Evolutionary conservation across 768 basidiomycete species (phyloP), one percentile per base, ranked within the genome.

Genomic region (Suillus alpinus): DNA sequence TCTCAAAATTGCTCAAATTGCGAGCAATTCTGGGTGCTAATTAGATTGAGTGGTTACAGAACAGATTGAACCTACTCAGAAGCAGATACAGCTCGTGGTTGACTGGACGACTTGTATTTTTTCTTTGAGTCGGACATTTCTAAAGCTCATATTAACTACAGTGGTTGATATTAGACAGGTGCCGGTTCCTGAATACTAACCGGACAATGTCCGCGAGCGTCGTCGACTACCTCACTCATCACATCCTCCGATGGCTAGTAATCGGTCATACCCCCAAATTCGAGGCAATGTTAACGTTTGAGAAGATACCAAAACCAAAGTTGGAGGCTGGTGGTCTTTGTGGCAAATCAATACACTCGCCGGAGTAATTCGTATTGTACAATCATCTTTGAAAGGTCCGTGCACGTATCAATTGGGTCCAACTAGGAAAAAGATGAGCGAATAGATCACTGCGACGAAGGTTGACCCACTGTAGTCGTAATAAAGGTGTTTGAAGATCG

Each of bases 401-500:
- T 53, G 20, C n/a, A n/a, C n/a, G 16, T 57, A 40, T 69, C 56
- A 71, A 37, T 58, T 12, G 14, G 57, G 18, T 16, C 66, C 69
- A 1, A 66, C 73, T 73, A 34, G 51, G 31, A 16, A 14, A 23
- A 34, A 29, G 29, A 37, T n/a, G 59, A 61, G n/a, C 51, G 4
- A 26, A 41, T 32, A 10, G 12, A 23, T 10, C 59, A n/a, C 20
- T n/a, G 26, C 7, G 26, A 34, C 26, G 26, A n/a, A 37, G 10
- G 49, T 14, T n/a, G 0, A 75, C 87, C 72, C 57, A 89, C 88
- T 59, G 63, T 90, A 90, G 67, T 91, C 87, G 62, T 90, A 92
- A 20, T 87, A 77, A 40, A 91, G 69, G 44, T 78, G 81, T 10
- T 78, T 76, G 59, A 83, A 76, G 53, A 90, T 83, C 39, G 73